Evolutionary conservation across 495 filamentous ascomycete species (phyloP).

Genomic region (Daldinia vernicosa): DNA sequence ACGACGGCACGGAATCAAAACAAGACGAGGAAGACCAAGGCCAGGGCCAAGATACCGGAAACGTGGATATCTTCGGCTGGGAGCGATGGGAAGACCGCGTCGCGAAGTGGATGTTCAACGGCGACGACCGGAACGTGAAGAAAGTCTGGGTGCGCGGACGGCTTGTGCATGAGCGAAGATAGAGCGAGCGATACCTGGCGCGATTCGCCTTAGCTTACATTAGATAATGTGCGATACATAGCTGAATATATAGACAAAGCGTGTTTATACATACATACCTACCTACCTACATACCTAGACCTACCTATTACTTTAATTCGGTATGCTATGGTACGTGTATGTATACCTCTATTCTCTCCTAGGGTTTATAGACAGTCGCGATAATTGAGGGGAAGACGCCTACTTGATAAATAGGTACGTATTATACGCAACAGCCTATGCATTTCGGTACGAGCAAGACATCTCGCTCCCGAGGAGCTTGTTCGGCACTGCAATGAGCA

Average conservation of each 20-base stretch:
- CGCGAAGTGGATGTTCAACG: slow-evolving; percentile 89
- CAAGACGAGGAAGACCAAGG: slow-evolving; percentile 35
- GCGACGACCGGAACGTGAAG: slow-evolving; percentile 83
- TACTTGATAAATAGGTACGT: background rate
- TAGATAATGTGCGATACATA: background rate
- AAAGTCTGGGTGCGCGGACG: slow-evolving; percentile 83
- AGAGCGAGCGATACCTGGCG: background rate
- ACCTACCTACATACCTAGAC: background rate
- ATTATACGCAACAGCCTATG: no score
- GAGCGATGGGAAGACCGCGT: slow-evolving; percentile 79
- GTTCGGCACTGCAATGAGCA: no score
- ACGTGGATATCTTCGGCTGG: slow-evolving; percentile 87
- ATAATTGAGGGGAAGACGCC: background rate
- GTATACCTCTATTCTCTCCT: background rate
- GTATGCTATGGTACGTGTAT: background rate
- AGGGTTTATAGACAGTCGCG: background rate
- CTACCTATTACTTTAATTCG: background rate
- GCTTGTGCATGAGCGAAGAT: slow-evolving; percentile 70
- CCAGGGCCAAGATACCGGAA: slow-evolving; percentile 45
- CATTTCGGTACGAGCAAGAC: no score
- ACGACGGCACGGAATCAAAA: slow-evolving; percentile 18
- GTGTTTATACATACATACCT: background rate
- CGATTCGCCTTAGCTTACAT: background rate
- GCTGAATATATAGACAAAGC: background rate
- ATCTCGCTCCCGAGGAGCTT: no score